Evolutionary conservation across 163 green algal genomes (phyloP).

Genomic region (Trebouxiophyceae sp.): DNA sequence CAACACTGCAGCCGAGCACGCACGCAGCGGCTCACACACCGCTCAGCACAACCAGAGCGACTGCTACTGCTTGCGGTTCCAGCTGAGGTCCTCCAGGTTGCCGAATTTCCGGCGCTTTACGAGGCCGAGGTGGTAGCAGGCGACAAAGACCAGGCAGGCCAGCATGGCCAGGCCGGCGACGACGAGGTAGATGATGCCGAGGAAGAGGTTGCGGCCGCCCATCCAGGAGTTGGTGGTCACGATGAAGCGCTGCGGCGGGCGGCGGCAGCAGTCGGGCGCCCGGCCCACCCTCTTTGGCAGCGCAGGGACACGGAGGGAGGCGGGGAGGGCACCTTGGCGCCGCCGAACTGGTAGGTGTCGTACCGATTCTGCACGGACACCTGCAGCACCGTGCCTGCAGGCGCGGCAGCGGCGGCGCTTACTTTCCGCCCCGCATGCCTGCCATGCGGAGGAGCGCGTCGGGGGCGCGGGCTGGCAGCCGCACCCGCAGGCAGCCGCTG

Average conservation of each 20-base stretch:
- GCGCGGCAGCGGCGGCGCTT: background rate
- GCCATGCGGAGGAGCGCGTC: background rate
- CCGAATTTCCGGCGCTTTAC: conserved; percentile 20
- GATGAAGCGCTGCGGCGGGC: conserved; percentile 37
- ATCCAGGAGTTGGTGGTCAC: conserved; percentile 89
- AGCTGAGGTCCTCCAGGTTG: conserved; percentile 28
- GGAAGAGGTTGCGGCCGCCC: conserved; percentile 80
- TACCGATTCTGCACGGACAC: conserved; percentile 22
- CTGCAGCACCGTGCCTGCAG: conserved; percentile 23
- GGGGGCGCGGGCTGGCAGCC: background rate
- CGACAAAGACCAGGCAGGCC: conserved; percentile 28
- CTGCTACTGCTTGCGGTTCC: conserved; percentile 27
- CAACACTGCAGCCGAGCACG: too few species aligned
- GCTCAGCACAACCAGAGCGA: background rate
- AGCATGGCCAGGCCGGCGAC: conserved; percentile 46
- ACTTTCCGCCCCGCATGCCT: background rate
- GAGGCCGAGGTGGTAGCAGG: conserved; percentile 24
- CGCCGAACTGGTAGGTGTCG: conserved; percentile 32
- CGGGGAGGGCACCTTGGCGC: conserved; percentile 23
- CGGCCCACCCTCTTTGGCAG: background rate
- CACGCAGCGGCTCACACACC: too few species aligned
- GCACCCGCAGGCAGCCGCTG: conserved; percentile 18
- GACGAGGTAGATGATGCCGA: conserved; percentile 77
- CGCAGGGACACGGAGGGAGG: background rate
- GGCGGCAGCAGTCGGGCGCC: too few species aligned